Evolutionary conservation across 1,139 yeast species (phyloP).

Genomic region (Magnusiomyces tetraspermus): DNA sequence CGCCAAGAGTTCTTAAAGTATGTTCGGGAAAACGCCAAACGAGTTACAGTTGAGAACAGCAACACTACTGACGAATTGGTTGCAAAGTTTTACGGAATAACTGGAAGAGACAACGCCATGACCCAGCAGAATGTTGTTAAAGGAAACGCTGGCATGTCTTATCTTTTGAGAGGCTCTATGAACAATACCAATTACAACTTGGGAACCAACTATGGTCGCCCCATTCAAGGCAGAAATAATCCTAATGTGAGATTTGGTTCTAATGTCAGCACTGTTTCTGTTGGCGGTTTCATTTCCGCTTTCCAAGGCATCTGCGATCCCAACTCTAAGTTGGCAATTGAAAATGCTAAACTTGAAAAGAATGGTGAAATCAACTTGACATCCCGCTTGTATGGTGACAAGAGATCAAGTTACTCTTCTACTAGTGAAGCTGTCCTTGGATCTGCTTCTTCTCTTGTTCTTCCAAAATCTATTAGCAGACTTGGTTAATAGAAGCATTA

Average conservation of each 20-base stretch:
- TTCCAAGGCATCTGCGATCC: neutral
- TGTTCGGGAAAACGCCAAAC: constrained; percentile 1
- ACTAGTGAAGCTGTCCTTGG: neutral
- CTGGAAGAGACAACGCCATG: neutral
- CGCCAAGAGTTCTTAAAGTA: constrained; percentile 8
- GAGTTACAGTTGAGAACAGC: neutral
- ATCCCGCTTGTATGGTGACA: neutral
- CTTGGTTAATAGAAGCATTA: neutral
- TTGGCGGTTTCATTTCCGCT: constrained; percentile 11
- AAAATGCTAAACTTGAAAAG: neutral
- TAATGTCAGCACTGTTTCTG: constrained; percentile 8
- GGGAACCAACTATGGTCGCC: constrained; percentile 2
- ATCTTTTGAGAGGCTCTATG: constrained; percentile 10
- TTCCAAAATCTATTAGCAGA: neutral
- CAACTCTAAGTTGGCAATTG: neutral
- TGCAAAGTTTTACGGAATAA: neutral
- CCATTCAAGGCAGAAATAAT: neutral
- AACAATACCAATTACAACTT: constrained; percentile 6
- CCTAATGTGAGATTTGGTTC: neutral
- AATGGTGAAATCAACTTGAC: neutral
- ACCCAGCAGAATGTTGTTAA: constrained; percentile 6
- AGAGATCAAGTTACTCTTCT: neutral
- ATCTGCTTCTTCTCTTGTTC: neutral
- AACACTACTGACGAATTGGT: neutral
- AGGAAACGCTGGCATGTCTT: constrained; percentile 13